These are phyloP conservation scores for Fusarium agapanthi DNA, from an alignment of 2,329 filamentous ascomycete species.

Conservation along the genomic window DNA sequence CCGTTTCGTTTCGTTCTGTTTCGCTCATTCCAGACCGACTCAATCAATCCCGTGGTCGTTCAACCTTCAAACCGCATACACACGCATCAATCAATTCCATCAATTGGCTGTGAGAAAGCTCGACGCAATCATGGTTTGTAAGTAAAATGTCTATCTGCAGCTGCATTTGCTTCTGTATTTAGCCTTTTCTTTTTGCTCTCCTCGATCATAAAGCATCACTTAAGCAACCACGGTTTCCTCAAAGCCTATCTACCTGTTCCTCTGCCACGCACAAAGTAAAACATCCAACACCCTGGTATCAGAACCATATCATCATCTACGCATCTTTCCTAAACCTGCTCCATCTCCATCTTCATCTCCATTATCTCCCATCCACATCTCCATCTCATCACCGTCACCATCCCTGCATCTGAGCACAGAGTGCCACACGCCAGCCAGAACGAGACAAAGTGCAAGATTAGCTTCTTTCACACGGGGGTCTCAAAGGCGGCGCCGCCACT, in stretches of 20 bases:
- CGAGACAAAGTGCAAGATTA: constrained; percentile 30
- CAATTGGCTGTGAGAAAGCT: not conserved
- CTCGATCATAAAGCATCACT: not conserved
- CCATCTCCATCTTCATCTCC: constrained; percentile 9
- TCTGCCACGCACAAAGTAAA: not conserved
- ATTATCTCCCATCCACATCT: not conserved
- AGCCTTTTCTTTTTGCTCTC: constrained; percentile 1
- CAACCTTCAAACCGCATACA: constrained; percentile 3
- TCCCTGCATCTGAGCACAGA: constrained; percentile 20
- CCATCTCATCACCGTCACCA: constrained; percentile 11
- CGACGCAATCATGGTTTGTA: constrained; percentile 27
- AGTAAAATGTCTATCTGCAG: constrained; percentile 11
- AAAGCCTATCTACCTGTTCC: not conserved
- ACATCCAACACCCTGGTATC: not conserved
- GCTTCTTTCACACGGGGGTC: constrained; percentile 20
- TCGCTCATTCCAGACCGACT: not conserved
- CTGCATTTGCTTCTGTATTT: not conserved
- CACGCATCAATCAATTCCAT: not conserved
- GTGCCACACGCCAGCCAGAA: constrained; percentile 26
- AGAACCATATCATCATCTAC: not conserved
- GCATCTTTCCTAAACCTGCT: not conserved
- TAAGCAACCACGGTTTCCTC: not conserved
- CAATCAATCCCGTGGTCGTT: not conserved
- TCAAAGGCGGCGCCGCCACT: constrained; percentile 23
- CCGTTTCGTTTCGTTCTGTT: not conserved